Percentiles rank a stretch among this genome's conserved stretches.
These are phyloP conservation scores for Peronospora farinosa DNA, from an alignment of 352 stramenopile genomes.

Conservation along the genomic window DNA sequence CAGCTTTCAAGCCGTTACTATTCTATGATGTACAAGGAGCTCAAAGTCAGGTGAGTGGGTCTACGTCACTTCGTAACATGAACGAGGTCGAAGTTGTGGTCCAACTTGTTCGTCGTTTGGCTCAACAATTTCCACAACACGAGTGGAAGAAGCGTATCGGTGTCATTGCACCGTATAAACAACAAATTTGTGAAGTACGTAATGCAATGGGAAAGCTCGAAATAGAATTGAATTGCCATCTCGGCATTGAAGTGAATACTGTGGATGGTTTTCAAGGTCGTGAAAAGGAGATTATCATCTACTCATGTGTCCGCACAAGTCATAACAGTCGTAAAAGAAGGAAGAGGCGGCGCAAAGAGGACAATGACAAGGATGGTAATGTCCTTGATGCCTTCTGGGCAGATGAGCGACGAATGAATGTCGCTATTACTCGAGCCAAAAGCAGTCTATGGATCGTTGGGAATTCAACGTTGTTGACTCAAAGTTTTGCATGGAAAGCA, in stretches of 20 bases:
- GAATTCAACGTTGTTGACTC: constrained; percentile 61
- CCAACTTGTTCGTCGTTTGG: constrained; percentile 88
- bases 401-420: constrained; percentile 98
- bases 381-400: constrained; percentile 86
- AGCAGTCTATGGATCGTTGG: constrained; percentile 89
- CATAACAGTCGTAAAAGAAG: constrained; percentile 53
- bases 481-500: constrained; percentile 58
- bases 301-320: constrained; percentile 95
- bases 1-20: constrained; percentile 47
- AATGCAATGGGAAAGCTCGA: constrained; percentile 62
- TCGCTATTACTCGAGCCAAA: constrained; percentile 96
- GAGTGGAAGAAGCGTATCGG: constrained; percentile 90
- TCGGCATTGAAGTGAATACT: constrained; percentile 87
- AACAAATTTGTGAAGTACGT: constrained; percentile 91
- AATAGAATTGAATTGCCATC: constrained; percentile 31
- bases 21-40: constrained; percentile 61
- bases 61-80: constrained; percentile 71
- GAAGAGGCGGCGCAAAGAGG: constrained; percentile 12
- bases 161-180: constrained; percentile 98
- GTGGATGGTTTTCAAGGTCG: constrained; percentile 97
- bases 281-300: constrained; percentile 97
- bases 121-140: constrained; percentile 64
- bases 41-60: constrained; percentile 67
- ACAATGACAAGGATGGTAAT: constrained; percentile 13
- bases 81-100: constrained; percentile 71